Percentiles rank a stretch among this genome's conserved stretches.
These are phyloP conservation scores for Rachicladosporium sp. DNA, from an alignment of 2,329 filamentous ascomycete genomes.

Conservation along the genomic window DNA sequence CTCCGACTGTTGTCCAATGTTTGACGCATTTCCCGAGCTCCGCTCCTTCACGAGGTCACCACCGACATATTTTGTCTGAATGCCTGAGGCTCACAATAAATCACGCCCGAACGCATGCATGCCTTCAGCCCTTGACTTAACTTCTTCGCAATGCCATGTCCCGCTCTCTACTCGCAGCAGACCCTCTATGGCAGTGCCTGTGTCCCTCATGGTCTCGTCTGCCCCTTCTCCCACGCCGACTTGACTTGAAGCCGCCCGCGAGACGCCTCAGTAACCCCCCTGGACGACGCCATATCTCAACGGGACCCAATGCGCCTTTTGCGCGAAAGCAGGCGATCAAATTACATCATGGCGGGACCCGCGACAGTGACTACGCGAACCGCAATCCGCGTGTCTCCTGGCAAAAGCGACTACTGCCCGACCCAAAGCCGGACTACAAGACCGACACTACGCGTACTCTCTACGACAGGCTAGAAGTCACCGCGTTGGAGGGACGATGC, in stretches of 20 bases:
- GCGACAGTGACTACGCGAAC: neutral
- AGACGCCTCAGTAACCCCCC: conserved; percentile 8
- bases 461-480: conserved; percentile 37
- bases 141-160: too few relatives aligned
- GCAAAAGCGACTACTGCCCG: too few relatives aligned
- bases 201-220: conserved; percentile 37
- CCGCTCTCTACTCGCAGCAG: conserved; percentile 15
- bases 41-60: too few relatives aligned
- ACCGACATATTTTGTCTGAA: too few relatives aligned
- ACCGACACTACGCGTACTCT: conserved; percentile 23
- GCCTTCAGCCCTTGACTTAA: too few relatives aligned
- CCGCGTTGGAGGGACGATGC: conserved; percentile 28
- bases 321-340: conserved; percentile 1
- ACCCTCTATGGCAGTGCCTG: conserved; percentile 53
- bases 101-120: too few relatives aligned
- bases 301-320: conserved; percentile 3
- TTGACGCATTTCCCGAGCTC: too few relatives aligned
- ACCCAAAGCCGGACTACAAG: conserved; percentile 3
- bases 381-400: neutral
- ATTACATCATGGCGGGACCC: neutral
- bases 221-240: conserved; percentile 1
- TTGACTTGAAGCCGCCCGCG: conserved; percentile 6
- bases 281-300: conserved; percentile 14
- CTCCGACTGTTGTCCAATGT: too few relatives aligned
- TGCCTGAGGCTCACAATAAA: too few relatives aligned